These are phyloP conservation scores for Naganishia liquefaciens DNA, from an alignment of 1,284 basidiomycete genomes.

Conservation along the genomic window DNA sequence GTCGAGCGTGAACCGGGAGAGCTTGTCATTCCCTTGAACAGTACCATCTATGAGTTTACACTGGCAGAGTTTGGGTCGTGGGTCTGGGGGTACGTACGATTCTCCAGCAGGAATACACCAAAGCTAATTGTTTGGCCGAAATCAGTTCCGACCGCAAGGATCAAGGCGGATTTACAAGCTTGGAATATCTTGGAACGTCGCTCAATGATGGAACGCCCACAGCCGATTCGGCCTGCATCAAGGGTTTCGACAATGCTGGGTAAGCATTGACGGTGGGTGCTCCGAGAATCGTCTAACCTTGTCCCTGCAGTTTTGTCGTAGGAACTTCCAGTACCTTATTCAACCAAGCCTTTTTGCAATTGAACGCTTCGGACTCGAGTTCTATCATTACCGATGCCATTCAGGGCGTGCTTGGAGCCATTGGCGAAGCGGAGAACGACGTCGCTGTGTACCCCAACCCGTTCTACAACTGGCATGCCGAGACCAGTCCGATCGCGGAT, in stretches of 20 bases:
- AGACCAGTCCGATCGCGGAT: conserved; percentile 44
- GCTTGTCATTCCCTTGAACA: conserved; percentile 53
- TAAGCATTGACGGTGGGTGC: conserved; percentile 32
- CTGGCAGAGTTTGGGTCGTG: conserved; percentile 58
- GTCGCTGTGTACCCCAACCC: conserved; percentile 55
- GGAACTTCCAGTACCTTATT: conserved; percentile 55
- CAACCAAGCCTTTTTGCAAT: conserved; percentile 42
- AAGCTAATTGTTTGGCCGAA: not conserved
- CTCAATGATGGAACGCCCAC: conserved; percentile 45
- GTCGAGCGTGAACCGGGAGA: conserved; percentile 56
- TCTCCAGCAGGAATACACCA: not conserved
- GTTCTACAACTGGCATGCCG: conserved; percentile 50
- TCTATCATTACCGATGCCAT: conserved; percentile 45
- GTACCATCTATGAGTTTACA: conserved; percentile 56
- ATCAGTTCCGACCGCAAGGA: conserved; percentile 17
- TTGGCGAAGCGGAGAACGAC: conserved; percentile 53
- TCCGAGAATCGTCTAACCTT: conserved; percentile 15
- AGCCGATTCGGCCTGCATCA: conserved; percentile 46
- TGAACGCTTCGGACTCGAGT: conserved; percentile 48
- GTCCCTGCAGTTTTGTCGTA: conserved; percentile 48
- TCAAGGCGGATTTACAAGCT: conserved; percentile 48
- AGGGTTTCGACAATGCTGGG: conserved; percentile 53
- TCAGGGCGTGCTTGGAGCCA: conserved; percentile 41
- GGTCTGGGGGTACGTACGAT: conserved; percentile 44
- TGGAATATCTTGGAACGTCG: conserved; percentile 51